These are phyloP conservation scores for Phytophthora litchii DNA, from an alignment of 352 stramenopile genomes.

Conservation along the genomic window DNA sequence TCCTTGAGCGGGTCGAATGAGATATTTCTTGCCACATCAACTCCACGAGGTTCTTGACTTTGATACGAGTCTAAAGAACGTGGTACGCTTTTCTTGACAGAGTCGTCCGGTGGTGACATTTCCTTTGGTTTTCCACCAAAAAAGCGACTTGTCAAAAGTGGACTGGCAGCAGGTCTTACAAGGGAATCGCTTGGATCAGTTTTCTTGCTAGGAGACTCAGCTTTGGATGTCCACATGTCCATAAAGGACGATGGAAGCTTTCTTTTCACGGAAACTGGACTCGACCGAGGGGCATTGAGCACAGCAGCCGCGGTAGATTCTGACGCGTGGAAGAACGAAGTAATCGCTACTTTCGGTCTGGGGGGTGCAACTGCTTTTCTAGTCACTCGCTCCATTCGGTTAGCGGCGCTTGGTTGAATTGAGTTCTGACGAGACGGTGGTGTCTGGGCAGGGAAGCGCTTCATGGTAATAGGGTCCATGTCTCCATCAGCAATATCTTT, in stretches of 20 bases:
- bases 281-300: constrained; percentile 26
- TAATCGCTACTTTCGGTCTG: constrained; percentile 16
- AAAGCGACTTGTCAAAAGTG: constrained; percentile 48
- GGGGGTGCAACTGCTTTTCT: constrained; percentile 1
- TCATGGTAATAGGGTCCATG: constrained; percentile 75
- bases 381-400: not conserved
- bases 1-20: constrained; percentile 58
- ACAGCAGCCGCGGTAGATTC: constrained; percentile 19
- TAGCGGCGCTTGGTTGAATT: constrained; percentile 7
- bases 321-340: constrained; percentile 34
- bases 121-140: constrained; percentile 37
- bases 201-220: constrained; percentile 1
- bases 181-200: not conserved
- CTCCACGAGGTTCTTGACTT: constrained; percentile 56
- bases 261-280: constrained; percentile 17
- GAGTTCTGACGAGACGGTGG: not conserved
- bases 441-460: constrained; percentile 37
- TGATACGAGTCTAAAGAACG: constrained; percentile 37
- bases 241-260: constrained; percentile 33
- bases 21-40: constrained; percentile 57
- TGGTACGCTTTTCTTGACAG: constrained; percentile 31
- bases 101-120: constrained; percentile 37
- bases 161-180: constrained; percentile 13
- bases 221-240: constrained; percentile 26
- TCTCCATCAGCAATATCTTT: constrained; percentile 66